Conservation (phyloP, 192 early-diverging fungal genomes). For the Entrophospora sp. region DNA sequence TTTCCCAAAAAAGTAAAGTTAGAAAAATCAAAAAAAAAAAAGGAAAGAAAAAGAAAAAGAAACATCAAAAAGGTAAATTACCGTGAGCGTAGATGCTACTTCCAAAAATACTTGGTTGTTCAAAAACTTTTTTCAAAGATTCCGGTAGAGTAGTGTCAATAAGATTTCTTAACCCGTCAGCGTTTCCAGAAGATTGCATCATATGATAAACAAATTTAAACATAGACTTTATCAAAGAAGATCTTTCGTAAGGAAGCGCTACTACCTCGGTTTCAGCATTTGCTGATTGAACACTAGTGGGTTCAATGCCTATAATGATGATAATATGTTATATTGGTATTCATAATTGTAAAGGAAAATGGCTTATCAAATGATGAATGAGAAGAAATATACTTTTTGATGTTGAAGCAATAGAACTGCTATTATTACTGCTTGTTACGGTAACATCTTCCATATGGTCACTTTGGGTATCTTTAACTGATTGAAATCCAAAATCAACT, state of each 20-base stretch:
- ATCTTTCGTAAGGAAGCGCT: conserved; percentile 60
- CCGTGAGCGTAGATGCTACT: conserved; percentile 73
- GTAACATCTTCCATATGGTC: conserved; percentile 38
- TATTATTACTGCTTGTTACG: too few species aligned
- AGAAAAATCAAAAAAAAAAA: not conserved
- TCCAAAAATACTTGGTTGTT: conserved; percentile 69
- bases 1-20: not conserved
- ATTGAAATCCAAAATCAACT: conserved; percentile 38
- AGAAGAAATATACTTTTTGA: not conserved
- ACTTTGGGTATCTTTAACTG: conserved; percentile 21
- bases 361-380: too few species aligned
- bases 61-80: conserved; percentile 21
- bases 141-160: conserved; percentile 80
- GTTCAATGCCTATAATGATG: too few species aligned
- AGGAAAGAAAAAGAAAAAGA: not conserved
- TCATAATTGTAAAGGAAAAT: too few species aligned
- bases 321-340: too few species aligned
- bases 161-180: conserved; percentile 88
- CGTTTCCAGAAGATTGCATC: conserved; percentile 87
- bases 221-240: conserved; percentile 73
- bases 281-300: not conserved
- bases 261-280: conserved; percentile 20
- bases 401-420: too few species aligned
- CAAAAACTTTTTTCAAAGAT: conserved; percentile 65
- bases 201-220: conserved; percentile 88